These are phyloP conservation scores for Epichloe sp. DNA, from an alignment of 2,329 filamentous ascomycete species.

Conservation along the genomic window DNA sequence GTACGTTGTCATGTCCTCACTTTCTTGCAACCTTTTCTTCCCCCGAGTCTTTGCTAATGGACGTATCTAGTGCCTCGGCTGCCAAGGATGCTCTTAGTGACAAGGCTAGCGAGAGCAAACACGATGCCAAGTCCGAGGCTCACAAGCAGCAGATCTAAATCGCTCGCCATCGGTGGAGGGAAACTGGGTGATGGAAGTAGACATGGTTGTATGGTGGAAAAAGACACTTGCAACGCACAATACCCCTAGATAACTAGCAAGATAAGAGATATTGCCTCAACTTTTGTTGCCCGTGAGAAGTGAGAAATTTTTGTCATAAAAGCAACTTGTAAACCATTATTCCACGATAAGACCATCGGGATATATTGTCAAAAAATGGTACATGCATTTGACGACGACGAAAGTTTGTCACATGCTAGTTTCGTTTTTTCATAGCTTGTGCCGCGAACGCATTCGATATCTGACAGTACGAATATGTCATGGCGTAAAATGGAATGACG, in stretches of 20 bases:
- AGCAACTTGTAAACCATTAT: accelerated
- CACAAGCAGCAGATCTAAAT: slow-evolving; percentile 30
- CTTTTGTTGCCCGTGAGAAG: not conserved
- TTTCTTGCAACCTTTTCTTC: accelerated
- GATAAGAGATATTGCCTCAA: not conserved
- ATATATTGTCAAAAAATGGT: accelerated
- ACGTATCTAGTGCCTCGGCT: slow-evolving; percentile 26
- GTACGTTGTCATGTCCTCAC: slow-evolving; percentile 16
- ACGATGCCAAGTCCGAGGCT: slow-evolving; percentile 25
- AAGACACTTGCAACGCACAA: not conserved
- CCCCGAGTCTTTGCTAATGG: not conserved
- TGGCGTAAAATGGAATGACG: slow-evolving; percentile 44
- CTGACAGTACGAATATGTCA: slow-evolving; percentile 41
- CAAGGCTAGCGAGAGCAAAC: slow-evolving; percentile 30
- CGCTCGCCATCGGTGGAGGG: not conserved
- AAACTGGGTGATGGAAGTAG: not conserved
- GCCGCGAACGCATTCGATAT: slow-evolving; percentile 39
- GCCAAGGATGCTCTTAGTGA: slow-evolving; percentile 35
- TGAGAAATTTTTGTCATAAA: not conserved
- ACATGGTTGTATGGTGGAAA: not conserved
- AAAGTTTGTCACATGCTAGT: not conserved
- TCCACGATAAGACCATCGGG: too few relatives aligned
- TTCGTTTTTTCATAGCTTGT: slow-evolving; percentile 17
- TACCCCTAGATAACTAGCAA: slow-evolving; percentile 8
- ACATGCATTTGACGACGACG: not conserved